Conservation (phyloP, 1,139 yeast genomes). For the Yamadazyma atmosphaerica region DNA sequence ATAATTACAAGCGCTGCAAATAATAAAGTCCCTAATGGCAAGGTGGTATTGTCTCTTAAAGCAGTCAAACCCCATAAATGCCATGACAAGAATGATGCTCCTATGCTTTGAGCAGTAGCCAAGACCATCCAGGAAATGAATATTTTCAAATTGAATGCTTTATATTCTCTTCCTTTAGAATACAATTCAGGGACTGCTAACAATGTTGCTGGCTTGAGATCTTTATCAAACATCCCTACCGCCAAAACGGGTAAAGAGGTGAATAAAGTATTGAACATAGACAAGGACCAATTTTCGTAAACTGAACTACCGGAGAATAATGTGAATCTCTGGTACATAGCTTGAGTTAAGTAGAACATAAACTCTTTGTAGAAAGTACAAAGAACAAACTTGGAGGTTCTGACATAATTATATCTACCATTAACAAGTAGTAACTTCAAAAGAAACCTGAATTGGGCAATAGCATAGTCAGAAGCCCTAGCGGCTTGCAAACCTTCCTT, state of each 20-base stretch:
- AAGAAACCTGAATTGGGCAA: slow-evolving; percentile 88
- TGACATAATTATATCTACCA: slow-evolving; percentile 91
- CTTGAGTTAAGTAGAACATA: slow-evolving; percentile 84
- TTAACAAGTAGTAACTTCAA: slow-evolving; percentile 84
- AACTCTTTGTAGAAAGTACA: slow-evolving; percentile 95
- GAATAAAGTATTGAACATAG: slow-evolving; percentile 95
- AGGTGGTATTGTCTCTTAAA: slow-evolving; percentile 68
- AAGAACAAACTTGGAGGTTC: slow-evolving; percentile 88
- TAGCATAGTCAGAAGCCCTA: slow-evolving; percentile 89
- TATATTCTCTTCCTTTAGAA: slow-evolving; percentile 69
- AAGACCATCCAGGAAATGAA: slow-evolving; percentile 78
- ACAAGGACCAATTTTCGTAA: slow-evolving; percentile 93
- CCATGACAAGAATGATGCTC: slow-evolving; percentile 67
- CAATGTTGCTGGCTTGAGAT: slow-evolving; percentile 82
- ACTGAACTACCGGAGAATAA: slow-evolving; percentile 91
- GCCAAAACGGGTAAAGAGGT: slow-evolving; percentile 91
- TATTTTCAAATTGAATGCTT: slow-evolving; percentile 69
- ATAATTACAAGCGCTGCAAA: slow-evolving; percentile 72
- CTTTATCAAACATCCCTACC: slow-evolving; percentile 94
- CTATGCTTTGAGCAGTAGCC: slow-evolving; percentile 73
- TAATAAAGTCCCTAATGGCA: slow-evolving; percentile 76
- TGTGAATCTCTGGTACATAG: slow-evolving; percentile 81
- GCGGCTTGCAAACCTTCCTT: slow-evolving; percentile 97
- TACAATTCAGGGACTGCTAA: slow-evolving; percentile 92
- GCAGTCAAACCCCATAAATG: slow-evolving; percentile 70